These are phyloP conservation scores for Porphyra umbilicalis DNA, from an alignment of 31 red algal genomes.

Conservation along the genomic window DNA sequence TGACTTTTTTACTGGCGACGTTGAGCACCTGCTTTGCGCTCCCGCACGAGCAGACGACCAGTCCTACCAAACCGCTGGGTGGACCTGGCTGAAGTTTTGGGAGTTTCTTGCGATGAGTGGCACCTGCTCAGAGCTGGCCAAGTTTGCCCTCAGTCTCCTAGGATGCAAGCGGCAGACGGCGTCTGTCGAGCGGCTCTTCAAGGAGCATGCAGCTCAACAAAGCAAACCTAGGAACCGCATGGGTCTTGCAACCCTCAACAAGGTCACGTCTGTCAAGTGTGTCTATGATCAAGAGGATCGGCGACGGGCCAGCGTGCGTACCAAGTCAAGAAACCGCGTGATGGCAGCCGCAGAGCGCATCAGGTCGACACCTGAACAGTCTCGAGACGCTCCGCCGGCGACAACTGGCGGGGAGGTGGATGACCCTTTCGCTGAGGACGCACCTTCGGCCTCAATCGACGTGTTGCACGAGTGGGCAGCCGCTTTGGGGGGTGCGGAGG, in stretches of 20 bases:
- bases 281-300: background rate
- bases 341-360: background rate
- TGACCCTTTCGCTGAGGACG: background rate
- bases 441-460: background rate
- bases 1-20: background rate
- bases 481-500: too few relatives aligned
- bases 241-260: background rate
- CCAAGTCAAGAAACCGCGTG: background rate
- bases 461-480: background rate
- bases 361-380: too few relatives aligned
- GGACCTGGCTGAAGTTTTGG: background rate
- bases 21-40: background rate
- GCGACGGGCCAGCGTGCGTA: background rate
- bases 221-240: background rate
- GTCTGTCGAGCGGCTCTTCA: background rate
- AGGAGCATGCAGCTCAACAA: background rate
- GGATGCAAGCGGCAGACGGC: background rate
- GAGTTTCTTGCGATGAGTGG: background rate
- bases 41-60: background rate
- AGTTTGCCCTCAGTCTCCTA: background rate
- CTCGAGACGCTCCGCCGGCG: background rate
- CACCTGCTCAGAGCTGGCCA: background rate
- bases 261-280: background rate
- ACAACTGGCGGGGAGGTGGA: background rate
- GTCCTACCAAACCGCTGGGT: background rate